Evolutionary conservation across 768 basidiomycete genomes (phyloP).

Genomic region (Cystofilobasidium macerans): DNA sequence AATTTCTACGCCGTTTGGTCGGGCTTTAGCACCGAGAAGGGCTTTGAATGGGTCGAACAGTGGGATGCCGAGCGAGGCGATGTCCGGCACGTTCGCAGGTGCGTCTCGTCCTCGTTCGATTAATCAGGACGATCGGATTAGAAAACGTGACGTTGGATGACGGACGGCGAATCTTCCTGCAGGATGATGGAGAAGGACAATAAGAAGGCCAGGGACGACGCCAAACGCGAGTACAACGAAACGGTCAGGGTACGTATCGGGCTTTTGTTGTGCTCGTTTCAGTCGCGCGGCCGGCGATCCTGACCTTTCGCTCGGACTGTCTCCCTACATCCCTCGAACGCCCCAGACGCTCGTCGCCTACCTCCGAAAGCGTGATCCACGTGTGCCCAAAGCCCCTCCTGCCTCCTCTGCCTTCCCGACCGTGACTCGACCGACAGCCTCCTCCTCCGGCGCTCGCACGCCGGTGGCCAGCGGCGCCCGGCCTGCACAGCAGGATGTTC

Average conservation of each 20-base stretch:
- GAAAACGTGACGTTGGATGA: neutral
- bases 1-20: conserved; percentile 77
- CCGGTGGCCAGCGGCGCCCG: neutral
- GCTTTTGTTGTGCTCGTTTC: too few species aligned
- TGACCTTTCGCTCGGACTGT: neutral
- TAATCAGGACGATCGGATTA: too few species aligned
- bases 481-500: neutral
- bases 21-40: conserved; percentile 75
- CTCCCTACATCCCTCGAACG: conserved; percentile 36
- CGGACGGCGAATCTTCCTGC: neutral
- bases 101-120: too few species aligned
- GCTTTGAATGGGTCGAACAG: conserved; percentile 74
- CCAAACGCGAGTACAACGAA: conserved; percentile 83
- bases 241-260: conserved; percentile 57
- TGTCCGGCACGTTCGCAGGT: conserved; percentile 73
- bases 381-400: conserved; percentile 12
- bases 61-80: conserved; percentile 78
- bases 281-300: too few species aligned
- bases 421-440: neutral
- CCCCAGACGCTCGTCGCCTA: conserved; percentile 40
- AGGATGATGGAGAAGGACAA: conserved; percentile 95
- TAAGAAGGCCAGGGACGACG: conserved; percentile 77
- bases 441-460: neutral
- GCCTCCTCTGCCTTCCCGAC: neutral
- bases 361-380: conserved; percentile 23